Conservation (phyloP, 345 rosid genomes). For the Pelargonium nanum region DNA sequence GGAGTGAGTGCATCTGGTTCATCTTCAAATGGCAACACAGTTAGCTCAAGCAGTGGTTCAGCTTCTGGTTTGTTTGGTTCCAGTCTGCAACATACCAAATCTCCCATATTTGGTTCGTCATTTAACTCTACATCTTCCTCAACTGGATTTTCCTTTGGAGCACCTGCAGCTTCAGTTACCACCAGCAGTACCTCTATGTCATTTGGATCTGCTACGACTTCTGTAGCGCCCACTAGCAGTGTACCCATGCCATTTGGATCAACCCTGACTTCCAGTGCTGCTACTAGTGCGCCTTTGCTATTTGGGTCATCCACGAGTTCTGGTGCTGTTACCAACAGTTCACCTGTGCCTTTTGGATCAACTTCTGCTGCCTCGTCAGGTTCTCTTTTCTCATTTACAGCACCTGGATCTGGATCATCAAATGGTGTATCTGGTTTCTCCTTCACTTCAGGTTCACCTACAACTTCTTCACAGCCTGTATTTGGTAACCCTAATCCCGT, state of each 20-base stretch:
- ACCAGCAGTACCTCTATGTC: conserved; percentile 16
- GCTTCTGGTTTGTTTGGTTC: conserved; percentile 38
- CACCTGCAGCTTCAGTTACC: conserved; percentile 30
- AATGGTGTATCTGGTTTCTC: neutral
- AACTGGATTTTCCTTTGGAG: conserved; percentile 38
- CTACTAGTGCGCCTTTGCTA: neutral
- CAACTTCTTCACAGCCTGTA: conserved; percentile 31
- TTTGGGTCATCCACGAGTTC: conserved; percentile 8
- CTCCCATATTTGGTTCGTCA: conserved; percentile 34
- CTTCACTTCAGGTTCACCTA: conserved; percentile 25
- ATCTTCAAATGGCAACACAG: conserved; percentile 25
- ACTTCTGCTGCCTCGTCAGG: conserved; percentile 26
- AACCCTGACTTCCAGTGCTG: neutral
- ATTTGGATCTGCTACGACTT: conserved; percentile 38
- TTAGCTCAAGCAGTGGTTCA: conserved; percentile 32
- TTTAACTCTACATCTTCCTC: conserved; percentile 32
- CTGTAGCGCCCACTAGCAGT: neutral
- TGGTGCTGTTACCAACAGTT: conserved; percentile 1
- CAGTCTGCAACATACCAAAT: conserved; percentile 40
- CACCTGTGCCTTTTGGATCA: conserved; percentile 7
- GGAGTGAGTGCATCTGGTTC: conserved; percentile 30
- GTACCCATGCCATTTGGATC: neutral
- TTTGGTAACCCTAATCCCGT: conserved; percentile 39
- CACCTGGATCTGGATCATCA: conserved; percentile 24
- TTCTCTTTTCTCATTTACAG: conserved; percentile 37